Evolutionary conservation across 2,329 filamentous ascomycete genomes (phyloP).

Genomic region (Colletotrichum camelliae): DNA sequence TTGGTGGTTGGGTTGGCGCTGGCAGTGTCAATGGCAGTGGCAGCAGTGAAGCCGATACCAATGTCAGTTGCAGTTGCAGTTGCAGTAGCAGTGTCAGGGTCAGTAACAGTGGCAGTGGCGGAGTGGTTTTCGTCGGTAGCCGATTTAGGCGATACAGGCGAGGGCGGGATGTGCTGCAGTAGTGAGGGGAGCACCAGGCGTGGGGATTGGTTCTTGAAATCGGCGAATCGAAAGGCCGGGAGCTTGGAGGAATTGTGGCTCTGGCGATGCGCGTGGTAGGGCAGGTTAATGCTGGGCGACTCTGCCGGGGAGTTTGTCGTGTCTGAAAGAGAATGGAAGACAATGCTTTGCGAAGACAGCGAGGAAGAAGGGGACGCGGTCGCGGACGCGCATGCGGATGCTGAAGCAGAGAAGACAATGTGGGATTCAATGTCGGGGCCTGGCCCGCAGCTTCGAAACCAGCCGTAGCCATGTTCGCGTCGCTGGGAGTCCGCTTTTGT

Average conservation of each 20-base stretch:
- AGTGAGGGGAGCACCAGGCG: conserved; percentile 30
- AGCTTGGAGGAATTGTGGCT: conserved; percentile 61
- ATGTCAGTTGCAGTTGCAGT: background rate
- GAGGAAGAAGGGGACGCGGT: conserved; percentile 16
- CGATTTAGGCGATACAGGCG: conserved; percentile 42
- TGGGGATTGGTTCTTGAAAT: conserved; percentile 40
- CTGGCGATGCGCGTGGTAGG: conserved; percentile 58
- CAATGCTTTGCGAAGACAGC: conserved; percentile 7
- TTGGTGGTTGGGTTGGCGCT: background rate
- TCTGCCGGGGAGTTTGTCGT: background rate
- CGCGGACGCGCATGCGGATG: conserved; percentile 7
- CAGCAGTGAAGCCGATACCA: background rate
- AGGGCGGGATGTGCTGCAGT: conserved; percentile 42
- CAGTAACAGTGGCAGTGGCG: background rate
- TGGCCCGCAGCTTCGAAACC: conserved; percentile 22
- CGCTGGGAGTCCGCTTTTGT: conserved; percentile 12
- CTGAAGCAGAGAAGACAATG: conserved; percentile 16
- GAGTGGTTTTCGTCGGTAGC: conserved; percentile 27
- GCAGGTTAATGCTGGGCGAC: conserved; percentile 22
- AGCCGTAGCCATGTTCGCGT: conserved; percentile 20
- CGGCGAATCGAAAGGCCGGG: conserved; percentile 59
- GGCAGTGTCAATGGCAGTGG: background rate
- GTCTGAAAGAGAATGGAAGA: conserved; percentile 1
- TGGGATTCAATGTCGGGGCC: conserved; percentile 17
- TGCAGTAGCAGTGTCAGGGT: background rate